Conservation (phyloP, 108 stramenopile genomes). For the Bacterosira constricta region DNA sequence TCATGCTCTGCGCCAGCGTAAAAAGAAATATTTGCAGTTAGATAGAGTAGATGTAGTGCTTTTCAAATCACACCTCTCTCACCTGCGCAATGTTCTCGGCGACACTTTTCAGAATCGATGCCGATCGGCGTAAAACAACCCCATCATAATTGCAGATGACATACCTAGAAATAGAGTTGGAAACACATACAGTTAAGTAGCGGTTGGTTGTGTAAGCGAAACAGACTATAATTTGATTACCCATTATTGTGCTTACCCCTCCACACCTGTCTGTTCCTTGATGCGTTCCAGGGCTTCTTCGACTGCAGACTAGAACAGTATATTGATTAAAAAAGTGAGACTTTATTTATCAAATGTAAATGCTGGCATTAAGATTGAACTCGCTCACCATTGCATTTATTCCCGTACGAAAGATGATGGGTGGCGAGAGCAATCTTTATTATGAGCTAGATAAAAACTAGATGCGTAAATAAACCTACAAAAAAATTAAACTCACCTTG, state of each 20-base stretch:
- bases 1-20: slow-evolving; percentile 51
- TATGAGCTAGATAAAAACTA: no score
- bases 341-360: no score
- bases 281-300: slow-evolving; percentile 85
- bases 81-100: slow-evolving; percentile 73
- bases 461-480: no score
- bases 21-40: no score
- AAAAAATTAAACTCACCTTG: no score
- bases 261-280: slow-evolving; percentile 69
- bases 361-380: no score
- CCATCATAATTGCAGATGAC: slow-evolving; percentile 78
- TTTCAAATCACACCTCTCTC: background rate
- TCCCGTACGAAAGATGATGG: no score
- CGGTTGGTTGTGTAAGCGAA: background rate
- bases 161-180: slow-evolving; percentile 33
- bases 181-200: background rate
- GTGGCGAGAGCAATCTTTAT: no score
- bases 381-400: no score
- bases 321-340: background rate
- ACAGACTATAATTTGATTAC: background rate
- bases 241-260: slow-evolving; percentile 41
- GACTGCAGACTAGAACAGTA: slow-evolving; percentile 37
- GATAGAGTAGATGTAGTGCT: background rate
- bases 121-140: slow-evolving; percentile 66
- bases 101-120: slow-evolving; percentile 60